Evolutionary conservation across 371 early-diverging fungal genomes (phyloP).

Genomic region (Mucor saturninus): DNA sequence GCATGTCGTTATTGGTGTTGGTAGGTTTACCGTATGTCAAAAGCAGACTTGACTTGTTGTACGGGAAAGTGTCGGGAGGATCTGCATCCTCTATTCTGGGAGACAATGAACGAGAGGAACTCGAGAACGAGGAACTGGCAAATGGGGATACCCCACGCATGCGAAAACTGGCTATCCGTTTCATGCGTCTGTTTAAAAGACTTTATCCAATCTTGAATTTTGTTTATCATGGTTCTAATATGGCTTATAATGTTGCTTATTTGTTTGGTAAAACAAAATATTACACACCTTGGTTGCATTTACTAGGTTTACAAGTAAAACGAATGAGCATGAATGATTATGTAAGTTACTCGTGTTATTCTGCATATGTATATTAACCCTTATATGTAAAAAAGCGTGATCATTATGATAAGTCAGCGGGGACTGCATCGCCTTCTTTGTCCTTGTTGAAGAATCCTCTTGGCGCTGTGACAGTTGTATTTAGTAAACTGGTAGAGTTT

Average conservation of each 20-base stretch:
- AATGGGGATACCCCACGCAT: constrained; percentile 23
- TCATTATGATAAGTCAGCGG: constrained; percentile 41
- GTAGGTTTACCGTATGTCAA: constrained; percentile 81
- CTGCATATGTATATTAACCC: neutral
- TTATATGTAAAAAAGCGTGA: constrained; percentile 32
- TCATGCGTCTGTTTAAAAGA: constrained; percentile 55
- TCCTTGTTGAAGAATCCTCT: constrained; percentile 33
- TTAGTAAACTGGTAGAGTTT: constrained; percentile 69
- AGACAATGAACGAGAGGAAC: constrained; percentile 47
- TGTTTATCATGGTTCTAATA: constrained; percentile 62
- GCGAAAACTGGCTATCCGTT: constrained; percentile 39
- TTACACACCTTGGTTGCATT: constrained; percentile 81
- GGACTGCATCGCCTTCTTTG: constrained; percentile 1
- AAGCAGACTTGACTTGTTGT: constrained; percentile 73
- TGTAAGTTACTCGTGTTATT: constrained; percentile 52
- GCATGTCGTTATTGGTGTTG: constrained; percentile 70
- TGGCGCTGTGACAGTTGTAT: constrained; percentile 26
- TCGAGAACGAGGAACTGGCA: constrained; percentile 40
- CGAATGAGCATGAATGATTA: constrained; percentile 84
- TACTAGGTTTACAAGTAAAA: constrained; percentile 75
- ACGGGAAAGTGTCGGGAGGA: constrained; percentile 72
- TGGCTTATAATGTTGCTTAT: constrained; percentile 79
- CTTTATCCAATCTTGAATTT: constrained; percentile 75
- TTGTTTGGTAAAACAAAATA: constrained; percentile 81
- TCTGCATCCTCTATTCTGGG: constrained; percentile 73